These are phyloP conservation scores for Allium cepa DNA, from an alignment of 106 monocot genomes.

Conservation along the genomic window DNA sequence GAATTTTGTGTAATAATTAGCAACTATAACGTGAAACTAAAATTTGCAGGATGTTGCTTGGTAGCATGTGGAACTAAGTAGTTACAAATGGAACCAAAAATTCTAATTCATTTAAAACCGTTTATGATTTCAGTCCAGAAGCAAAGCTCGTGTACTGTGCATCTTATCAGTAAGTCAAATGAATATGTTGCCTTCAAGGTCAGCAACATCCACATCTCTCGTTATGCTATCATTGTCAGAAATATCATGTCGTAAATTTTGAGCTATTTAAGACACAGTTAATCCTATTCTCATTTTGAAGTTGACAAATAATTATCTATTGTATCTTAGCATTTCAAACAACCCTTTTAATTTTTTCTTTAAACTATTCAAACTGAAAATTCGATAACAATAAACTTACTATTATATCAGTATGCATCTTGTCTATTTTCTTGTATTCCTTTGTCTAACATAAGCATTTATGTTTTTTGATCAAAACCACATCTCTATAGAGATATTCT, in stretches of 20 bases:
- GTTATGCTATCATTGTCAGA: not conserved
- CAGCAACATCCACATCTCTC: not conserved
- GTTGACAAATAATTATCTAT: not conserved
- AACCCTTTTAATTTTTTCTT: not conserved
- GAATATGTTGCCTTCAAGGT: conserved; percentile 96
- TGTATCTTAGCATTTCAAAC: not conserved
- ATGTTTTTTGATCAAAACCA: conserved; percentile 61
- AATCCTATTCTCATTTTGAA: not conserved
- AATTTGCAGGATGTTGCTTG: too few relatives aligned
- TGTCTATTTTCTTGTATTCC: too few relatives aligned
- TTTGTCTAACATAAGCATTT: not conserved
- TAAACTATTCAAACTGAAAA: too few relatives aligned
- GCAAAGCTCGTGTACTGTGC: conserved; percentile 64
- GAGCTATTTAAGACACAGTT: not conserved
- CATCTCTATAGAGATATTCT: conserved; percentile 81
- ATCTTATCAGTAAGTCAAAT: conserved; percentile 53
- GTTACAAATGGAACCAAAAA: too few relatives aligned
- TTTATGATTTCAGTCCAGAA: conserved; percentile 60
- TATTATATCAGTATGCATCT: too few relatives aligned
- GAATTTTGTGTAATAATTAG: too few relatives aligned
- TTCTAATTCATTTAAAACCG: conserved; percentile 4
- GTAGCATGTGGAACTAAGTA: too few relatives aligned
- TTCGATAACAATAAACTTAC: too few relatives aligned
- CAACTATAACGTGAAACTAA: too few relatives aligned
- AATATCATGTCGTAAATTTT: not conserved